Conservation (phyloP, 805 yeast species). For the Candida khao-thaluensis region DNA sequence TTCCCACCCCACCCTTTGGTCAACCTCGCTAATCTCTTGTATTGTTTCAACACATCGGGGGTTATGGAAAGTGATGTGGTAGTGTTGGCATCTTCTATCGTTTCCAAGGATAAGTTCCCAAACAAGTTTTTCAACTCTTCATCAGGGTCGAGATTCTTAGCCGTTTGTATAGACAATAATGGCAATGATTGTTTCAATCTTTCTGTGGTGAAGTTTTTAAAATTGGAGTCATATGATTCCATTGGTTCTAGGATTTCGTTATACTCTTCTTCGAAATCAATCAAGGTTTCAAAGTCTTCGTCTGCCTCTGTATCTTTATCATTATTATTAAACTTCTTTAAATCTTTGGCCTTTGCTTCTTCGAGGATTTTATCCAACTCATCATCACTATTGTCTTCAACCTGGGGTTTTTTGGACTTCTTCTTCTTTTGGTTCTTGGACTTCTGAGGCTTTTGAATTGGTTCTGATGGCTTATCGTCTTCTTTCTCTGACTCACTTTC, state of each 20-base stretch:
- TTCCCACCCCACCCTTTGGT: constrained; percentile 85
- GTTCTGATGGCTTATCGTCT: constrained; percentile 7
- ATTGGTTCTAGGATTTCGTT: constrained; percentile 26
- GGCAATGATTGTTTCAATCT: constrained; percentile 41
- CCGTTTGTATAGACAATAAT: constrained; percentile 43
- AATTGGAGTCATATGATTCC: constrained; percentile 44
- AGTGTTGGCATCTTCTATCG: constrained; percentile 72
- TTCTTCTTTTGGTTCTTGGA: constrained; percentile 21
- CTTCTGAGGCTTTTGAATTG: constrained; percentile 9
- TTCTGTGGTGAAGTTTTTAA: constrained; percentile 44
- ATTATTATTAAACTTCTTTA: constrained; percentile 3
- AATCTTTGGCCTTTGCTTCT: constrained; percentile 34
- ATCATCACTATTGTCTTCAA: constrained; percentile 46
- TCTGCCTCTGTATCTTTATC: neutral
- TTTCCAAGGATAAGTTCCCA: constrained; percentile 66
- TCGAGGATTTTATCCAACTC: constrained; percentile 57
- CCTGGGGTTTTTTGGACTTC: constrained; percentile 15
- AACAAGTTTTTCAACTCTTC: constrained; percentile 67
- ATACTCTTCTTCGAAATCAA: constrained; percentile 25
- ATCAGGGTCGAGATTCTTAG: constrained; percentile 69
- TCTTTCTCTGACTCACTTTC: constrained; percentile 16
- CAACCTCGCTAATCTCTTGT: constrained; percentile 54
- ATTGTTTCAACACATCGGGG: constrained; percentile 66
- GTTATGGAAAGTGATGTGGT: constrained; percentile 68
- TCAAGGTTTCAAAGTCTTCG: neutral